A percentile compares a stretch with the other conserved stretches of the same genome.
phyloP scores from a whole-genome alignment of 208 protist genomes.

The Trypanosoma platydactyli region DNA sequence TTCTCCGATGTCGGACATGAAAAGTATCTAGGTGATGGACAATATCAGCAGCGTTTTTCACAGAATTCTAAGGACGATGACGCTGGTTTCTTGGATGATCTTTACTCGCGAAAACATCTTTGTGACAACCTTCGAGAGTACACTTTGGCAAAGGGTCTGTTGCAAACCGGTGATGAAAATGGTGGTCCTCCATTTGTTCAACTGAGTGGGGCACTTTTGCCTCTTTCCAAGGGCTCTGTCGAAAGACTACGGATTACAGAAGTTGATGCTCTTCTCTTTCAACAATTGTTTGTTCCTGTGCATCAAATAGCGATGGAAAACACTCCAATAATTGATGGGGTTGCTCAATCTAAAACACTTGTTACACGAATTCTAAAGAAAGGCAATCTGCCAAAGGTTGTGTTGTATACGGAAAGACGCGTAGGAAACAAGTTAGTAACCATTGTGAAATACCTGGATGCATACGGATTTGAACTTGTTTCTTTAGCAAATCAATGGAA shows the following conservation, averaged over 20 bases:
- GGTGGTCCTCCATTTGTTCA: conserved; percentile 37
- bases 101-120: conserved; percentile 46
- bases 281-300: conserved; percentile 39
- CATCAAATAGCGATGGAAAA: conserved; percentile 65
- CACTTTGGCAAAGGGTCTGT: conserved; percentile 36
- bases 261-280: conserved; percentile 35
- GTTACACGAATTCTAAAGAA: conserved; percentile 36
- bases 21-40: neutral
- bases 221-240: conserved; percentile 21
- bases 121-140: conserved; percentile 55
- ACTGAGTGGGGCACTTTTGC: conserved; percentile 37
- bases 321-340: conserved; percentile 18
- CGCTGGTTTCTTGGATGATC: conserved; percentile 34
- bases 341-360: conserved; percentile 3
- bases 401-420: conserved; percentile 50
- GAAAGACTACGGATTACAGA: conserved; percentile 33
- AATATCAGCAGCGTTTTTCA: neutral
- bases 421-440: conserved; percentile 56
- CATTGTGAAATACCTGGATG: conserved; percentile 56
- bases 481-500: conserved; percentile 51
- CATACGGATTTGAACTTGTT: conserved; percentile 57
- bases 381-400: conserved; percentile 41
- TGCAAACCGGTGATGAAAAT: conserved; percentile 18
- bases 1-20: no score
- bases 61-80: conserved; percentile 9